These are phyloP conservation scores for Trypanosomatidae sp. DNA, from an alignment of 208 protist species.

Conservation along the genomic window DNA sequence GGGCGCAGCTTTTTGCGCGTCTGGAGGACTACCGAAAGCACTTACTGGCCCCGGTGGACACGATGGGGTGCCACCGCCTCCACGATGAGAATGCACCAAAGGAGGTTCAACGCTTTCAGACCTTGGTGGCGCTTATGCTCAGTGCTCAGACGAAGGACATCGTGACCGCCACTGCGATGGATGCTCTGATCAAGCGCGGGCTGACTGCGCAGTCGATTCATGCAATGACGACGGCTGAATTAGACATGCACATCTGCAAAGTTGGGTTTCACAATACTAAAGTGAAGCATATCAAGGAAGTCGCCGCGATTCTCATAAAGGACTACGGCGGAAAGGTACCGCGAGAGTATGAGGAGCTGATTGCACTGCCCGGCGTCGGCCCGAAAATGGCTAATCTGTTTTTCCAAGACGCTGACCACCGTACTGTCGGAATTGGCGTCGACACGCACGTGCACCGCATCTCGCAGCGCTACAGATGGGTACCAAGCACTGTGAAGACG, in stretches of 20 bases:
- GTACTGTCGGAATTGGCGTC: conserved; percentile 94
- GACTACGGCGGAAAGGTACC: conserved; percentile 82
- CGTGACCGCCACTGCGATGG: conserved; percentile 88
- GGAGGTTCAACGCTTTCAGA: conserved; percentile 87
- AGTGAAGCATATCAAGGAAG: conserved; percentile 85
- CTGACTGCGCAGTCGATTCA: conserved; percentile 47
- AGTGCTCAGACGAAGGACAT: conserved; percentile 93
- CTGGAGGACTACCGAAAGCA: conserved; percentile 60
- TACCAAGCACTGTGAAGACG: conserved; percentile 67
- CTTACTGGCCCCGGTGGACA: conserved; percentile 86
- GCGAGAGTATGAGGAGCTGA: conserved; percentile 61
- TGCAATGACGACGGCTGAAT: conserved; percentile 48
- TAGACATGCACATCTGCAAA: conserved; percentile 81
- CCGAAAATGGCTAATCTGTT: conserved; percentile 97
- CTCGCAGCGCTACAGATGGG: conserved; percentile 89
- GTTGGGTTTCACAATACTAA: conserved; percentile 95
- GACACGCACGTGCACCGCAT: conserved; percentile 97
- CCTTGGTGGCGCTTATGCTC: conserved; percentile 93
- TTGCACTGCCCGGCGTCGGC: conserved; percentile 91
- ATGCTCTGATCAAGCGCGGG: conserved; percentile 35
- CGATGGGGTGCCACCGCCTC: conserved; percentile 83
- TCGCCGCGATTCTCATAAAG: conserved; percentile 65
- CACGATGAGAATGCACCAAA: conserved; percentile 44
- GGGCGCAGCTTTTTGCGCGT: conserved; percentile 59
- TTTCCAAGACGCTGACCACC: conserved; percentile 69